Conservation (phyloP, 2,329 filamentous ascomycete species). For the Pseudohalonectria lignicola region DNA sequence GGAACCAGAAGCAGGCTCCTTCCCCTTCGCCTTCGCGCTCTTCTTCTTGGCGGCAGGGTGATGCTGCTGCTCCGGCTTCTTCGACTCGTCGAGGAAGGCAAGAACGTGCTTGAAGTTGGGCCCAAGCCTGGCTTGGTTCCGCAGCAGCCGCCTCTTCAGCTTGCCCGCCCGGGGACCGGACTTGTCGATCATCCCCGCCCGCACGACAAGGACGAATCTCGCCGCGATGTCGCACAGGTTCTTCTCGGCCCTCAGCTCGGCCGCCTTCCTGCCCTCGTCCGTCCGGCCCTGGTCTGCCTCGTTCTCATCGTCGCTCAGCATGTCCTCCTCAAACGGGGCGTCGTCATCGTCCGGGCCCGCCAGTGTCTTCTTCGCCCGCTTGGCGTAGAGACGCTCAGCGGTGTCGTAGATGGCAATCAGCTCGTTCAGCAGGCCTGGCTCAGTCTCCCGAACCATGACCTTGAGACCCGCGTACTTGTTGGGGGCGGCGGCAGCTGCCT, state of each 20-base stretch:
- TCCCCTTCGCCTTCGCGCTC: slow-evolving; percentile 26
- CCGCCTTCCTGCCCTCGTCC: slow-evolving; percentile 47
- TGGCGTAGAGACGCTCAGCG: slow-evolving; percentile 68
- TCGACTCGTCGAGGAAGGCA: slow-evolving; percentile 63
- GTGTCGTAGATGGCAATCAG: slow-evolving; percentile 69
- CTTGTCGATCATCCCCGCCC: slow-evolving; percentile 63
- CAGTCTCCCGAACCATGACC: slow-evolving; percentile 58
- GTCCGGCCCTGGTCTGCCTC: slow-evolving; percentile 42
- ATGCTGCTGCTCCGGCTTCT: slow-evolving; percentile 33
- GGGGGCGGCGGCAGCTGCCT: slow-evolving; percentile 23
- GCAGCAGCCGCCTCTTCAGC: slow-evolving; percentile 59
- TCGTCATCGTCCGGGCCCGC: slow-evolving; percentile 62
- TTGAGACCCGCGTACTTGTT: slow-evolving; percentile 42
- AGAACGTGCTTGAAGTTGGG: slow-evolving; percentile 79
- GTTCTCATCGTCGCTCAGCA: slow-evolving; percentile 44
- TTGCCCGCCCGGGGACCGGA: slow-evolving; percentile 47
- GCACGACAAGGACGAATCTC: slow-evolving; percentile 72
- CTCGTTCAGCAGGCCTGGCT: slow-evolving; percentile 49
- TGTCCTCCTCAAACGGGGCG: slow-evolving; percentile 55
- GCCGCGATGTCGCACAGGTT: slow-evolving; percentile 75
- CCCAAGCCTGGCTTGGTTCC: slow-evolving; percentile 74
- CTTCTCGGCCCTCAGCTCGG: slow-evolving; percentile 69
- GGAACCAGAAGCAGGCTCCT: slow-evolving; percentile 20
- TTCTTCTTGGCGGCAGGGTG: slow-evolving; percentile 19
- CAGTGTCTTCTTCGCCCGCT: slow-evolving; percentile 50